Evolutionary conservation across 345 rosid species (phyloP).

Genomic region (Salix viminalis): DNA sequence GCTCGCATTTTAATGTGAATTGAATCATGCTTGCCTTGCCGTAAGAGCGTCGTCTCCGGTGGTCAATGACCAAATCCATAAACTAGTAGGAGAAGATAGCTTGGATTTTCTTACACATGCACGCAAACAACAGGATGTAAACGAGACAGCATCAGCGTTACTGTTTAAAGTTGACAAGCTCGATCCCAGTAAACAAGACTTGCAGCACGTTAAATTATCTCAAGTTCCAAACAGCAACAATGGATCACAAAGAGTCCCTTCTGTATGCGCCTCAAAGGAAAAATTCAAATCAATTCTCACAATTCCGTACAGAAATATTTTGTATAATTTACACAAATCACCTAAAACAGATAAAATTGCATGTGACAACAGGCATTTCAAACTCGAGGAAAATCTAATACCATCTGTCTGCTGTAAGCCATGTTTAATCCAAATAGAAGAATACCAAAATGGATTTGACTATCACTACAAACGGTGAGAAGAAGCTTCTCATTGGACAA

Average conservation of each 20-base stretch:
- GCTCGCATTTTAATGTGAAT: too few species aligned
- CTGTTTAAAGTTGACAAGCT: not conserved
- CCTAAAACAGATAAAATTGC: constrained; percentile 15
- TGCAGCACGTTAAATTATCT: not conserved
- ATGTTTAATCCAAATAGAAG: constrained; percentile 17
- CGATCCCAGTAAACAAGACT: not conserved
- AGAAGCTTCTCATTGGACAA: constrained; percentile 17
- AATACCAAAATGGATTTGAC: constrained; percentile 22
- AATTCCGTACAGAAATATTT: constrained; percentile 32
- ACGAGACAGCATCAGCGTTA: too few species aligned
- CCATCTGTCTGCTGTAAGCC: constrained; percentile 21
- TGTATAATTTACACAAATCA: constrained; percentile 51
- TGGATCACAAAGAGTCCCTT: not conserved
- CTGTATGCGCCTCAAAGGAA: constrained; percentile 20
- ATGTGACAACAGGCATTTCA: constrained; percentile 24
- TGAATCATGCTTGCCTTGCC: too few species aligned
- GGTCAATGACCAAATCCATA: too few species aligned
- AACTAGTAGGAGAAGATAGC: too few species aligned
- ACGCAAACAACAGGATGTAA: not conserved
- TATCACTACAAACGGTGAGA: constrained; percentile 30
- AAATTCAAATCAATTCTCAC: constrained; percentile 37
- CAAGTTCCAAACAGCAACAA: not conserved
- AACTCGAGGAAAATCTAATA: constrained; percentile 9
- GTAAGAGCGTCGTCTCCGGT: too few species aligned
- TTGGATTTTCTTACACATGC: too few species aligned